These are phyloP conservation scores for Candida labiduridarum DNA, from an alignment of 1,139 yeast genomes.

Conservation along the genomic window DNA sequence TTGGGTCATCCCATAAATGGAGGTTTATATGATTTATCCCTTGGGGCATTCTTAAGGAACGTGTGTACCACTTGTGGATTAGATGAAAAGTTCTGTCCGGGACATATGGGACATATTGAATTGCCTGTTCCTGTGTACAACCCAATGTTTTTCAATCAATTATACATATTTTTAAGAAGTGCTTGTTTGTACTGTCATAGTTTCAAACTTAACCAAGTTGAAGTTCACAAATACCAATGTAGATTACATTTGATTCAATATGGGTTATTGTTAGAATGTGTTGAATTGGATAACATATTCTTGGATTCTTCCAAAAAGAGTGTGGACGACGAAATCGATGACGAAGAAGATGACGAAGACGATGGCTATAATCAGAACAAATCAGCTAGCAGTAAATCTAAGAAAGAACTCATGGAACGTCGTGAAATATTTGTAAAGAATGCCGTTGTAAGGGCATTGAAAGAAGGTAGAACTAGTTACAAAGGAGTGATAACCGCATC, in stretches of 20 bases:
- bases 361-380: constrained; percentile 11
- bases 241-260: constrained; percentile 82
- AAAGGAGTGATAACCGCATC: constrained; percentile 80
- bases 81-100: constrained; percentile 94
- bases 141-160: constrained; percentile 90
- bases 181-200: constrained; percentile 90
- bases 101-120: constrained; percentile 98
- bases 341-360: constrained; percentile 35
- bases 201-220: constrained; percentile 68
- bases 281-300: constrained; percentile 67
- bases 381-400: constrained; percentile 38
- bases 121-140: constrained; percentile 94
- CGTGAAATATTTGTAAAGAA: constrained; percentile 73
- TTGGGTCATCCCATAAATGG: constrained; percentile 94
- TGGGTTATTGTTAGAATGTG: constrained; percentile 81
- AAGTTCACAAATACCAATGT: constrained; percentile 76
- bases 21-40: constrained; percentile 90
- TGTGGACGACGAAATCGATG: constrained; percentile 38
- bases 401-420: constrained; percentile 52
- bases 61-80: constrained; percentile 95
- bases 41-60: constrained; percentile 90
- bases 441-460: constrained; percentile 72
- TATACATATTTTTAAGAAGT: constrained; percentile 80
- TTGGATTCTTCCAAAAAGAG: constrained; percentile 32
- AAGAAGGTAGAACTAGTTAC: constrained; percentile 70